phyloP scores from a whole-genome alignment of 257 asterid genomes.

The Cordia subcordata region DNA sequence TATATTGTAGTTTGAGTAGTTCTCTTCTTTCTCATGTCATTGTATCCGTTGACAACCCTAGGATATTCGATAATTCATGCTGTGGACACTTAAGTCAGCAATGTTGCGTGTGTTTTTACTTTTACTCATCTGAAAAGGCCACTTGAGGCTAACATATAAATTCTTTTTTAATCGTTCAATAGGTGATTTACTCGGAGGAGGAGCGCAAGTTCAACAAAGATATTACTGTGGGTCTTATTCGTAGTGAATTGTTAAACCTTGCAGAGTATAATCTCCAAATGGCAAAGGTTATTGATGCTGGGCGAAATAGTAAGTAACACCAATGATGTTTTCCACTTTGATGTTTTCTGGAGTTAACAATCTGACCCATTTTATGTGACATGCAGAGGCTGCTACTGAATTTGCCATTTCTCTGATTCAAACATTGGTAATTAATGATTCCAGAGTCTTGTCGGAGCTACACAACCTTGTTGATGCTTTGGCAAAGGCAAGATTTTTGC shows the following conservation, averaged over 20 bases:
- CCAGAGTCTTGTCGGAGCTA: constrained; percentile 74
- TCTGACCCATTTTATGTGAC: constrained; percentile 19
- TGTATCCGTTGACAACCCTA: too few species aligned
- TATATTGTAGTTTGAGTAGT: too few species aligned
- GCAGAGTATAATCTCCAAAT: constrained; percentile 93
- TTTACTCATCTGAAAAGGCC: too few species aligned
- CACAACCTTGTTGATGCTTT: constrained; percentile 89
- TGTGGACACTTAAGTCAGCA: neutral
- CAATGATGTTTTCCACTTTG: constrained; percentile 14
- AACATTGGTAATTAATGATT: constrained; percentile 53
- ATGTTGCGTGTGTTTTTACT: neutral
- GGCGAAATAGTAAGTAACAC: constrained; percentile 75
- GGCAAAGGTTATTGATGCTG: constrained; percentile 94
- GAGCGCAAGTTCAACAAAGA: constrained; percentile 87
- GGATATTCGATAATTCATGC: neutral
- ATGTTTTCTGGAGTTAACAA: constrained; percentile 8
- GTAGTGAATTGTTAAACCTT: constrained; percentile 72
- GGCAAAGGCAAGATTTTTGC: constrained; percentile 57
- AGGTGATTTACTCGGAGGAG: constrained; percentile 94
- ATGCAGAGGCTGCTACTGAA: constrained; percentile 90
- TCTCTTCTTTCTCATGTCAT: too few species aligned
- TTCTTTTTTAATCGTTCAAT: constrained; percentile 22
- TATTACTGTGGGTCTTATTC: constrained; percentile 78
- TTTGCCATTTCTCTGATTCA: constrained; percentile 84
- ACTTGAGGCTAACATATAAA: neutral